phyloP scores from a whole-genome alignment of 2,329 filamentous ascomycete genomes.

The Pestalotiopsis sp. region DNA sequence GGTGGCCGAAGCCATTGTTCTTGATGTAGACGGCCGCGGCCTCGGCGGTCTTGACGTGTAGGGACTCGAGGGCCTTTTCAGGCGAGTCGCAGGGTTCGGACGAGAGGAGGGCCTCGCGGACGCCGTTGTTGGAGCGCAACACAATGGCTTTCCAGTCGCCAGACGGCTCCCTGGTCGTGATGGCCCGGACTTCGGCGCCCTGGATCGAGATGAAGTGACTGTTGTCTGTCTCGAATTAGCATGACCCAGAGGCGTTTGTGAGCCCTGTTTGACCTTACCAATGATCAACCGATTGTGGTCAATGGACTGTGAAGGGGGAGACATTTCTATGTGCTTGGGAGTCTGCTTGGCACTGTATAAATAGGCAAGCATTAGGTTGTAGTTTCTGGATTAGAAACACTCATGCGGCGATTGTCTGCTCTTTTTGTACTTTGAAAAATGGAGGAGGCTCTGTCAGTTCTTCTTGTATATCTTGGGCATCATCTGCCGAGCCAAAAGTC shows the following conservation, averaged over 20 bases:
- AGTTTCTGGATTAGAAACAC: background rate
- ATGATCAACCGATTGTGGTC: constrained; percentile 8
- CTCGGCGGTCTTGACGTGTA: constrained; percentile 29
- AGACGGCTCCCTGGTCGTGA: constrained; percentile 21
- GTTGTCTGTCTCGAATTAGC: constrained; percentile 18
- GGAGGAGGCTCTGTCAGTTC: background rate
- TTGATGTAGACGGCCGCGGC: constrained; percentile 26
- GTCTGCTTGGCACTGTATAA: background rate
- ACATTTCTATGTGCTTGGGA: background rate
- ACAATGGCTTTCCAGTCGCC: constrained; percentile 26
- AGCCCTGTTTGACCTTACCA: constrained; percentile 17
- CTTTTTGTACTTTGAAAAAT: background rate
- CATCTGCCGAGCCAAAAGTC: no score
- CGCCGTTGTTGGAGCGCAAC: constrained; percentile 21
- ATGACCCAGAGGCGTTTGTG: background rate
- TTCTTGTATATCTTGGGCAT: no score
- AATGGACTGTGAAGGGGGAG: background rate
- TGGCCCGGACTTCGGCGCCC: constrained; percentile 25
- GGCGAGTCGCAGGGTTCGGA: constrained; percentile 21
- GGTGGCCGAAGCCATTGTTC: constrained; percentile 25
- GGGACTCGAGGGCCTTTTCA: constrained; percentile 24
- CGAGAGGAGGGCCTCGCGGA: constrained; percentile 23
- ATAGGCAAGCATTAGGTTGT: background rate
- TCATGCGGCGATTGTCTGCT: background rate
- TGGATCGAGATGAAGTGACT: constrained; percentile 29